Percentiles rank a stretch among this genome's conserved stretches.
These are phyloP conservation scores for Lactarius hengduanensis DNA, from an alignment of 768 basidiomycete species.

Conservation along the genomic window DNA sequence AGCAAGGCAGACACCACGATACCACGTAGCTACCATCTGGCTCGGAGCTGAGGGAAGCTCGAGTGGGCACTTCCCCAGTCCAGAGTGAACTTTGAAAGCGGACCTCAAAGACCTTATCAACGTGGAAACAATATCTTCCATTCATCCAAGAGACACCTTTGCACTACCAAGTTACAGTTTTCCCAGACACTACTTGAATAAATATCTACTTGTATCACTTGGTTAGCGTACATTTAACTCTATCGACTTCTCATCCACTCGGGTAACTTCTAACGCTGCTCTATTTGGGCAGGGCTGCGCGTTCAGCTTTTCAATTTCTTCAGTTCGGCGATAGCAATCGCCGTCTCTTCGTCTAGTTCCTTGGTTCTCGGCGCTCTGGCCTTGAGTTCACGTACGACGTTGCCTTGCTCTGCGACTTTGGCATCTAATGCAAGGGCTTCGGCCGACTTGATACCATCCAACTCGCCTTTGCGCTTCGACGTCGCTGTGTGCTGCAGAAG, in stretches of 20 bases:
- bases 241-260: background rate
- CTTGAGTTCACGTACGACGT: slow-evolving; percentile 70
- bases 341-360: slow-evolving; percentile 61
- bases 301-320: slow-evolving; percentile 62
- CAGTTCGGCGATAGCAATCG: slow-evolving; percentile 58
- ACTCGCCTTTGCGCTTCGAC: slow-evolving; percentile 48
- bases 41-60: background rate
- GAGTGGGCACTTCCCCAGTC: background rate
- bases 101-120: background rate
- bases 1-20: slow-evolving; percentile 1
- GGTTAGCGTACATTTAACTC: slow-evolving; percentile 7
- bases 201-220: background rate
- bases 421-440: slow-evolving; percentile 72
- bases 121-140: background rate
- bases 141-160: slow-evolving; percentile 6
- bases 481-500: slow-evolving; percentile 49
- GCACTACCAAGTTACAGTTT: background rate
- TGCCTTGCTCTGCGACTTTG: slow-evolving; percentile 74
- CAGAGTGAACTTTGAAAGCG: background rate
- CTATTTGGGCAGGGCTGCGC: slow-evolving; percentile 38
- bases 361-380: slow-evolving; percentile 55
- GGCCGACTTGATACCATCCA: slow-evolving; percentile 61
- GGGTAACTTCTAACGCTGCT: background rate
- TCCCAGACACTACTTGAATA: background rate
- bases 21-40: background rate